phyloP scores from a whole-genome alignment of 2,329 filamentous ascomycete species.

The Alternaria consortialis region DNA sequence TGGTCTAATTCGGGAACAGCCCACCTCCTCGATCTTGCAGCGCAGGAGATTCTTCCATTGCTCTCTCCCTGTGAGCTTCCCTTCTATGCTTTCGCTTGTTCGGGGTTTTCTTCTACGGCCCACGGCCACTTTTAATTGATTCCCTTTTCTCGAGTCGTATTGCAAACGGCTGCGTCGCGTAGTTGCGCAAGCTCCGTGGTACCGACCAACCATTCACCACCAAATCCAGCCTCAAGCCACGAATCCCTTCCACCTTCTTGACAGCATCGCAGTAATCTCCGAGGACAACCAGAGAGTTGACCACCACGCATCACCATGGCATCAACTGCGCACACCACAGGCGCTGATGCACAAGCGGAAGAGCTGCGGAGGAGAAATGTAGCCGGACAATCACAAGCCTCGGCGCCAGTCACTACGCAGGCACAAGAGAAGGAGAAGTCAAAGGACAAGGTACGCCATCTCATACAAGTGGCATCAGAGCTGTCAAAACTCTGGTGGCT shows the following conservation, averaged over 20 bases:
- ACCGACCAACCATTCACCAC: conserved; percentile 25
- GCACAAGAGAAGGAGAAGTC: conserved; percentile 55
- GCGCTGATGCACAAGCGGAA: conserved; percentile 53
- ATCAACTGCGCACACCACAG: conserved; percentile 48
- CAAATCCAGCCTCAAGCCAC: conserved; percentile 25
- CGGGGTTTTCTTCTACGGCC: conserved; percentile 21
- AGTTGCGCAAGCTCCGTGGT: conserved; percentile 18
- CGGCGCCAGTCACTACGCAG: conserved; percentile 40
- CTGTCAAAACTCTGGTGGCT: conserved; percentile 10
- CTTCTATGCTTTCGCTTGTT: conserved; percentile 21
- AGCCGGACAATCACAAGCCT: conserved; percentile 32
- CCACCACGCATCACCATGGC: conserved; percentile 35
- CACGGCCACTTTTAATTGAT: conserved; percentile 24
- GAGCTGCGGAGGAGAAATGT: conserved; percentile 59
- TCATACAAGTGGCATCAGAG: neutral
- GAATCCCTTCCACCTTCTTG: conserved; percentile 18
- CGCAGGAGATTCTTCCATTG: conserved; percentile 31
- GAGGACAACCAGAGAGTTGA: neutral
- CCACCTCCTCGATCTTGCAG: conserved; percentile 32
- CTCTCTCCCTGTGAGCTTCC: conserved; percentile 23
- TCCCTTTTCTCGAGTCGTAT: conserved; percentile 7
- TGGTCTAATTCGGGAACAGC: conserved; percentile 40
- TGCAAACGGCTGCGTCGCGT: conserved; percentile 10
- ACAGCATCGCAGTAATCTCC: conserved; percentile 8
- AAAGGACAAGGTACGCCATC: conserved; percentile 56